Conservation (phyloP, 768 basidiomycete genomes). For the Leccinum arenicola region DNA sequence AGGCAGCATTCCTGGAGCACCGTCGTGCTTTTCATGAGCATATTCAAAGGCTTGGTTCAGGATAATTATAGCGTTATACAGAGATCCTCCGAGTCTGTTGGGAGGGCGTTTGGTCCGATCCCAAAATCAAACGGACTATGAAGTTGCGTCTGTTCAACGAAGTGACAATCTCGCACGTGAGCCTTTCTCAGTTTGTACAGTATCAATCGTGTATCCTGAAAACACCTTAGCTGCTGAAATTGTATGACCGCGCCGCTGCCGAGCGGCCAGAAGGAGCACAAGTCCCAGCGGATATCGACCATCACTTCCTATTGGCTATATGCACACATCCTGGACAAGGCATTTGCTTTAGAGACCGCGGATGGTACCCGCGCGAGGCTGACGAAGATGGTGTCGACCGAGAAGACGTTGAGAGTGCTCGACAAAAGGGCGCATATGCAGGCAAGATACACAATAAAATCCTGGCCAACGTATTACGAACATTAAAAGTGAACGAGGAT, state of each 20-base stretch:
- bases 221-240: conserved; percentile 55
- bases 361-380: conserved; percentile 83
- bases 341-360: conserved; percentile 83
- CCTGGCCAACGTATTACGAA: conserved; percentile 68
- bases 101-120: conserved; percentile 75
- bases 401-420: conserved; percentile 35
- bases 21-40: conserved; percentile 61
- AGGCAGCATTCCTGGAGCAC: conserved; percentile 66
- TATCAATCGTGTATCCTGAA: background rate
- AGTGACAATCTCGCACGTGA: conserved; percentile 58
- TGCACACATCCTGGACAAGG: conserved; percentile 80
- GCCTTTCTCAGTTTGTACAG: conserved; percentile 10
- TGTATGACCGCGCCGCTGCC: conserved; percentile 61
- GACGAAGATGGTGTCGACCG: conserved; percentile 39
- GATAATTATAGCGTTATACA: conserved; percentile 63
- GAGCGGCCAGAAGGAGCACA: conserved; percentile 51
- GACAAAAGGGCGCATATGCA: conserved; percentile 26
- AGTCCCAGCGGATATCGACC: conserved; percentile 73
- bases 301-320: conserved; percentile 84
- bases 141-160: conserved; percentile 76
- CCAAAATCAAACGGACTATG: conserved; percentile 63
- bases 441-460: conserved; percentile 79
- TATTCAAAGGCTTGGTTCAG: conserved; percentile 71
- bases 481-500: conserved; percentile 87
- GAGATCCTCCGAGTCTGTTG: conserved; percentile 71